Conservation (phyloP, 139 green algal species). For the Mesotaenium endlicherianum region DNA sequence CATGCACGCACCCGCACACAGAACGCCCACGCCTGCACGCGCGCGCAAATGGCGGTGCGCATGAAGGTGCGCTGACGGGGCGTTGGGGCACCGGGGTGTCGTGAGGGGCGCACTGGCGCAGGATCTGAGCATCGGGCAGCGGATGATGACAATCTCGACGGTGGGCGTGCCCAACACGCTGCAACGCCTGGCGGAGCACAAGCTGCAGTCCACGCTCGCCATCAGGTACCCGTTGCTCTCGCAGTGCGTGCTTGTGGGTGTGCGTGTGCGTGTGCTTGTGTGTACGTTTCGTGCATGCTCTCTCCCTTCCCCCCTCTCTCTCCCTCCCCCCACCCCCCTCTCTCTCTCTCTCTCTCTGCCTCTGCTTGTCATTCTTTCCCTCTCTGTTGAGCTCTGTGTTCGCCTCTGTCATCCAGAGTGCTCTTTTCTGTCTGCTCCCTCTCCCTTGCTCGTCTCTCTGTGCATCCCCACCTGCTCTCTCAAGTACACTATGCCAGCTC, state of each 20-base stretch:
- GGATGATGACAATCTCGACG: conserved; percentile 93
- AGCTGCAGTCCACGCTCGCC: conserved; percentile 58
- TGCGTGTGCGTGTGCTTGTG: not conserved
- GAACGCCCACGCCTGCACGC: too few species aligned
- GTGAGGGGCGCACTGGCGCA: conserved; percentile 11
- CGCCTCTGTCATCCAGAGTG: too few species aligned
- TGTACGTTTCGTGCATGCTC: not conserved
- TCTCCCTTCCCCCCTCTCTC: not conserved
- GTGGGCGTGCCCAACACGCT: conserved; percentile 86
- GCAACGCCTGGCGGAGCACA: conserved; percentile 60
- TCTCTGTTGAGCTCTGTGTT: too few species aligned
- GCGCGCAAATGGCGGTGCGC: too few species aligned
- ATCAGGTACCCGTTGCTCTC: conserved; percentile 30
- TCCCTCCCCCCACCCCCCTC: not conserved
- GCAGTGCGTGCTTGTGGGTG: not conserved
- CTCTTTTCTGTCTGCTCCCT: not conserved
- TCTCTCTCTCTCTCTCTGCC: too few species aligned
- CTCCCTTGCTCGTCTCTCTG: not conserved
- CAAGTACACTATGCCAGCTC: too few species aligned
- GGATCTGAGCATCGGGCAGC: conserved; percentile 79
- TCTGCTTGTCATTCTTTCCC: too few species aligned
- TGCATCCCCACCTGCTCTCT: not conserved
- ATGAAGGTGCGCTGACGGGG: too few species aligned
- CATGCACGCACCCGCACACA: too few species aligned
- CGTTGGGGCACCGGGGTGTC: not conserved